phyloP scores from a whole-genome alignment of 2,329 filamentous ascomycete genomes.

The Aspergillus aculeatinus region DNA sequence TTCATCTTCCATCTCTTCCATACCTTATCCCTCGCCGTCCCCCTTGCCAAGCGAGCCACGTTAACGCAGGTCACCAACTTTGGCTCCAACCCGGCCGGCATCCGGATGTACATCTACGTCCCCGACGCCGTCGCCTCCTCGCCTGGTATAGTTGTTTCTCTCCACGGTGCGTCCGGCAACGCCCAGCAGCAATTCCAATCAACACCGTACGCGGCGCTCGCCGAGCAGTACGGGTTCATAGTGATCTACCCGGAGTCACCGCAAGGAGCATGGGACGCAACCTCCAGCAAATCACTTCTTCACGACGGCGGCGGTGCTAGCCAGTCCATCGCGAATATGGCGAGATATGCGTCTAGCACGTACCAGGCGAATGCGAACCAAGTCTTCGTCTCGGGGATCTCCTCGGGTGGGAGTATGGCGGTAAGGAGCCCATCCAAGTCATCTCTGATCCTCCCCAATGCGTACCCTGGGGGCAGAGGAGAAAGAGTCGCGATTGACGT shows the following conservation, averaged over 20 bases:
- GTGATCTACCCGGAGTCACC: not conserved
- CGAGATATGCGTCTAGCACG: not conserved
- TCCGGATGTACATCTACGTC: conserved; percentile 4
- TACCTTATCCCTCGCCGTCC: too few relatives aligned
- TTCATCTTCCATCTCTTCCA: too few relatives aligned
- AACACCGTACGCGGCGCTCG: not conserved
- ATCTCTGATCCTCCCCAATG: too few relatives aligned
- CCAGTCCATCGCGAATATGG: conserved; percentile 8
- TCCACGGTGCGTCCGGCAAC: not conserved
- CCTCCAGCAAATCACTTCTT: not conserved
- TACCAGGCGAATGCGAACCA: not conserved
- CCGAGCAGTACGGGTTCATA: conserved; percentile 5
- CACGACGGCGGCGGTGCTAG: conserved; percentile 3
- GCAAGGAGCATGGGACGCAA: conserved; percentile 4
- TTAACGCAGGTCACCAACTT: conserved; percentile 3
- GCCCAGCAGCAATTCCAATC: conserved; percentile 1
- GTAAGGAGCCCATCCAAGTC: not conserved
- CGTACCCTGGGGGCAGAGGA: too few relatives aligned
- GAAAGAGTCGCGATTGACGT: too few relatives aligned
- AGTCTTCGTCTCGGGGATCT: not conserved
- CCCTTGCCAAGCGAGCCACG: too few relatives aligned
- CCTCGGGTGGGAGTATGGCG: conserved; percentile 3
- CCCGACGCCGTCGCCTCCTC: not conserved
- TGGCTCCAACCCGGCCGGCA: not conserved
- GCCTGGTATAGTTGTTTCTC: not conserved